A percentile compares a stretch with the other conserved stretches of the same genome.
These are phyloP conservation scores for Balakata baccata DNA, from an alignment of 345 rosid species.

Conservation along the genomic window DNA sequence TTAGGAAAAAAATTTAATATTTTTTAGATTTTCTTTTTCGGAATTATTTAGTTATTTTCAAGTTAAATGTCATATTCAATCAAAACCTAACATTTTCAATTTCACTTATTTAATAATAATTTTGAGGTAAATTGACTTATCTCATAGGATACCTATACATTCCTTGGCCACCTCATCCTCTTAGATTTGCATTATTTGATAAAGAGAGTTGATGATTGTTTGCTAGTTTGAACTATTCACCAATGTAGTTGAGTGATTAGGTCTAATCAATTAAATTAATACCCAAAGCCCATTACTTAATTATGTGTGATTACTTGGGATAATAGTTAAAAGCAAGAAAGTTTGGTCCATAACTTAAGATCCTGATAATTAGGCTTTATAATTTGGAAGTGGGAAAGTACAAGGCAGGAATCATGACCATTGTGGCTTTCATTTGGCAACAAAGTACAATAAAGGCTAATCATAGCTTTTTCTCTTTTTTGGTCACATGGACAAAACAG, in stretches of 20 bases:
- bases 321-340: not conserved
- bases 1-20: too few species aligned
- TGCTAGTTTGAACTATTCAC: not conserved
- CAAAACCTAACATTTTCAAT: not conserved
- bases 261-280: not conserved
- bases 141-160: not conserved
- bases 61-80: not conserved
- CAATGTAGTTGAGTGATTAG: not conserved
- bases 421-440: not conserved
- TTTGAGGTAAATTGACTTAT: not conserved
- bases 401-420: constrained; percentile 9
- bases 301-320: not conserved
- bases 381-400: constrained; percentile 10
- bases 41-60: too few species aligned
- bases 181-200: not conserved
- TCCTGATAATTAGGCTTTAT: constrained; percentile 32
- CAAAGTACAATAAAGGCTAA: constrained; percentile 4
- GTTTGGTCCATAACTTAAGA: constrained; percentile 14
- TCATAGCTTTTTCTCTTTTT: constrained; percentile 2
- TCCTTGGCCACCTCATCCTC: not conserved
- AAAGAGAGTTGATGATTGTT: not conserved
- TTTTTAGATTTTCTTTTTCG: too few species aligned
- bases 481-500: not conserved
- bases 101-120: not conserved
- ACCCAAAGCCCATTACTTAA: not conserved